phyloP scores from a whole-genome alignment of 192 early-diverging fungal genomes.

The Chytriomyces sp. region DNA sequence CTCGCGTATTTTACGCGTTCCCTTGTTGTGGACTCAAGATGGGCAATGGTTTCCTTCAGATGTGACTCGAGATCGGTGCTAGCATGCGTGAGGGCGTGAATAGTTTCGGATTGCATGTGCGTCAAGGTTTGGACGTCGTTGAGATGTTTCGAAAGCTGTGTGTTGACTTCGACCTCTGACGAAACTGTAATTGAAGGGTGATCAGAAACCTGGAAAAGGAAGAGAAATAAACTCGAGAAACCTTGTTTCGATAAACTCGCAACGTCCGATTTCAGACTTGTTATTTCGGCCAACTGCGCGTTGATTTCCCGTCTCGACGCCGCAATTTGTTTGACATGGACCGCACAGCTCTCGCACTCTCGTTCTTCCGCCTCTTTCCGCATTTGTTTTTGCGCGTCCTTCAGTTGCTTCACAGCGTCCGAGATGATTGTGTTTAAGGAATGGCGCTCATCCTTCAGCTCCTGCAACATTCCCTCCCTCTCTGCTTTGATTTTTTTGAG shows the following conservation, averaged over 20 bases:
- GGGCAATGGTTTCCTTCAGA: neutral
- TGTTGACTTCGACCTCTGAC: neutral
- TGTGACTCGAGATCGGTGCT: constrained; percentile 1
- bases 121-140: neutral
- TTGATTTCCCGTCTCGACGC: neutral
- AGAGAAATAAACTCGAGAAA: neutral
- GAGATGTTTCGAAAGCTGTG: neutral
- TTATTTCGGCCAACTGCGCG: neutral
- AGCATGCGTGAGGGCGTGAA: neutral
- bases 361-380: neutral
- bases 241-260: neutral
- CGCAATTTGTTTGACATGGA: neutral
- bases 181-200: neutral
- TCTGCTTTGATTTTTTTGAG: neutral
- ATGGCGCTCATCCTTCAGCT: constrained; percentile 1
- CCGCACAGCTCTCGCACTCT: neutral
- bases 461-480: constrained; percentile 9
- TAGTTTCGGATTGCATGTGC: constrained; percentile 1
- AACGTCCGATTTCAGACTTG: neutral
- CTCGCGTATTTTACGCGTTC: neutral
- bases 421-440: constrained; percentile 1
- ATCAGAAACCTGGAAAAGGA: neutral
- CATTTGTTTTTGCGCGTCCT: neutral
- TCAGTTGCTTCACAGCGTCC: constrained; percentile 7
- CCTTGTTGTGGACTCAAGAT: neutral